Evolutionary conservation across 192 early-diverging fungal species (phyloP).

Genomic region (Coemansia sp.): DNA sequence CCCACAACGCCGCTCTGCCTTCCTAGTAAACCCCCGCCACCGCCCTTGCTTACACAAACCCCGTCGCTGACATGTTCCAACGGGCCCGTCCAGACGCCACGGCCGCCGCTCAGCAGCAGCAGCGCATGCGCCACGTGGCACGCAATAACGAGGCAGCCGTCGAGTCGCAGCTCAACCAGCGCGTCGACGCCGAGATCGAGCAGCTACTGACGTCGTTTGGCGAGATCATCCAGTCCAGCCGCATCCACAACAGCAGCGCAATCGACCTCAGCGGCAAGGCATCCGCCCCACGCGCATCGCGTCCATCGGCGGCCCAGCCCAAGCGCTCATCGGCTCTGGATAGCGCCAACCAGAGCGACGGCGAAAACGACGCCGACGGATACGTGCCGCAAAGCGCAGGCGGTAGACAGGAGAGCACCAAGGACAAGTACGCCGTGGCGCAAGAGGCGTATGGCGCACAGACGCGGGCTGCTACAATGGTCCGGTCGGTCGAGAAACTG

Average conservation of each 20-base stretch:
- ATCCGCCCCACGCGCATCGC: not conserved
- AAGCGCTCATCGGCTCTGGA: not conserved
- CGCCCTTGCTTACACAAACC: too few relatives aligned
- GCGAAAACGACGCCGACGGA: constrained; percentile 1
- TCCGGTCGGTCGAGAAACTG: constrained; percentile 46
- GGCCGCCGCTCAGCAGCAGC: constrained; percentile 1
- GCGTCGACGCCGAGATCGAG: constrained; percentile 38
- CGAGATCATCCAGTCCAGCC: constrained; percentile 46
- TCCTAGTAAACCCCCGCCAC: too few relatives aligned
- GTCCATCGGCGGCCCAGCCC: not conserved
- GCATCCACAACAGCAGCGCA: constrained; percentile 29
- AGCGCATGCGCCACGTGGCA: constrained; percentile 29
- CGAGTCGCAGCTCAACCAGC: constrained; percentile 42
- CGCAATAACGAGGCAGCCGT: constrained; percentile 22
- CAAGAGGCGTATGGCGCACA: constrained; percentile 49
- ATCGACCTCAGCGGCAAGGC: constrained; percentile 6
- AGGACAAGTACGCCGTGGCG: constrained; percentile 45
- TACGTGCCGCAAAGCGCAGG: not conserved
- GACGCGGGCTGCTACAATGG: constrained; percentile 47
- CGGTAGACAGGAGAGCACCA: constrained; percentile 21
- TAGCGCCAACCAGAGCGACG: constrained; percentile 5
- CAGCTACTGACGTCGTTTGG: constrained; percentile 49
- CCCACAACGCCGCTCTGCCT: too few relatives aligned
- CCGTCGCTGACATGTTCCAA: too few relatives aligned
- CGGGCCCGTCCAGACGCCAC: not conserved